These are phyloP conservation scores for Blastobotrys illinoisensis DNA, from an alignment of 1,139 yeast species.

Conservation along the genomic window DNA sequence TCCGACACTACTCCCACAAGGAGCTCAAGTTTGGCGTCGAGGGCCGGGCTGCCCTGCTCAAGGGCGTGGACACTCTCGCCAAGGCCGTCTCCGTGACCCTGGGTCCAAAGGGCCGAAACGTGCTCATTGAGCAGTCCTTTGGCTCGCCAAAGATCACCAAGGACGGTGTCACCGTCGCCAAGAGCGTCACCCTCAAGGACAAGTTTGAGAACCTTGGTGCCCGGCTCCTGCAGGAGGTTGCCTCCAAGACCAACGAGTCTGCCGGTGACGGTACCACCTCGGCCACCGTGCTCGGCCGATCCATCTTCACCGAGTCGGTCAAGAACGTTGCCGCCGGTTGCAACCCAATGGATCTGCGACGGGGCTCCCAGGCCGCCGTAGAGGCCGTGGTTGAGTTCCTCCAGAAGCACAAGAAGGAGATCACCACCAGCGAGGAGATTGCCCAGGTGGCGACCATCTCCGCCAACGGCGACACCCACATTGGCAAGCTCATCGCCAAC, in stretches of 20 bases:
- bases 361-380: constrained; percentile 98
- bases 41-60: constrained; percentile 93
- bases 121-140: constrained; percentile 91
- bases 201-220: constrained; percentile 98
- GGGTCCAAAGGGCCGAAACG: constrained; percentile 98
- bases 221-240: constrained; percentile 92
- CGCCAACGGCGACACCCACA: constrained; percentile 94
- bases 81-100: constrained; percentile 96
- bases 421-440: constrained; percentile 94
- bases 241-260: constrained; percentile 94
- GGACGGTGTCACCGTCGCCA: constrained; percentile 99
- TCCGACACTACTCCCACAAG: constrained; percentile 60
- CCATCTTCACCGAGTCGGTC: constrained; percentile 94
- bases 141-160: constrained; percentile 98
- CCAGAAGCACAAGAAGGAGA: constrained; percentile 88
- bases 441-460: constrained; percentile 99
- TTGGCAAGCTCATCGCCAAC: constrained; percentile 86
- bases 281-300: constrained; percentile 95
- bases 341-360: constrained; percentile 98
- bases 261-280: constrained; percentile 99
- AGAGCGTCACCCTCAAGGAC: constrained; percentile 78
- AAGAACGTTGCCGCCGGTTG: constrained; percentile 99
- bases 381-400: constrained; percentile 90
- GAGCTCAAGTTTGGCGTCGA: constrained; percentile 97
- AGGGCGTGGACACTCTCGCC: constrained; percentile 94